phyloP scores from a whole-genome alignment of 495 filamentous ascomycete species.

The Penicillium simplicissimum region DNA sequence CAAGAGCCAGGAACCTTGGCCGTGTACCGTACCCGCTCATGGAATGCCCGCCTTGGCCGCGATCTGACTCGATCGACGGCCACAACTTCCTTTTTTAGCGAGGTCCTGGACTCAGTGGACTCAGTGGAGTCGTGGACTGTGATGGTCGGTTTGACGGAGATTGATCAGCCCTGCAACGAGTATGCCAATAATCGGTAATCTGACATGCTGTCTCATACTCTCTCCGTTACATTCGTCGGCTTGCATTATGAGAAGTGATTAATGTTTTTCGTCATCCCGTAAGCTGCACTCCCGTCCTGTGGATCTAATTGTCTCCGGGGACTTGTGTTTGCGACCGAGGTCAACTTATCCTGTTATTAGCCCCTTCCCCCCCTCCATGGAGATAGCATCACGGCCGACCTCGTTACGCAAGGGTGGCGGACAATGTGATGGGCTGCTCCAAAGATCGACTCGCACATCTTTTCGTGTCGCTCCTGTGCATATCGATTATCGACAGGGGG shows the following conservation, averaged over 20 bases:
- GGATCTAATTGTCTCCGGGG: background rate
- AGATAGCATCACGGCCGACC: slow-evolving; percentile 18
- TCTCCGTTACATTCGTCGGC: background rate
- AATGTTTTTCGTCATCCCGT: background rate
- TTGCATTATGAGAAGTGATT: background rate
- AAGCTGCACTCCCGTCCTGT: background rate
- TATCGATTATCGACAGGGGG: slow-evolving; percentile 23
- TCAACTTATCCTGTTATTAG: slow-evolving; percentile 1
- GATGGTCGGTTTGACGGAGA: slow-evolving; percentile 18
- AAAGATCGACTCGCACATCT: slow-evolving; percentile 24
- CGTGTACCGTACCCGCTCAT: slow-evolving; percentile 12
- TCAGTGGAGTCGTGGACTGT: background rate
- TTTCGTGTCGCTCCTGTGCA: slow-evolving; percentile 15
- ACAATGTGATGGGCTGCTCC: slow-evolving; percentile 31
- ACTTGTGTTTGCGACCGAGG: background rate
- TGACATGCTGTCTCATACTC: background rate
- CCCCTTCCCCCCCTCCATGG: slow-evolving; percentile 7
- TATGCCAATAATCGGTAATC: slow-evolving; percentile 12
- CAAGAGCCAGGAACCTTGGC: slow-evolving; percentile 27
- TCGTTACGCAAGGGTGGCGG: slow-evolving; percentile 45
- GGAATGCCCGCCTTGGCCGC: slow-evolving; percentile 27
- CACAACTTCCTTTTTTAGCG: slow-evolving; percentile 22
- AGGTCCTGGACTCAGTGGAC: too few relatives aligned
- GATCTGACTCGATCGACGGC: slow-evolving; percentile 35
- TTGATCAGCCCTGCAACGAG: slow-evolving; percentile 27